These are phyloP conservation scores for Tubosaeta sp. DNA, from an alignment of 768 basidiomycete species.

Conservation along the genomic window DNA sequence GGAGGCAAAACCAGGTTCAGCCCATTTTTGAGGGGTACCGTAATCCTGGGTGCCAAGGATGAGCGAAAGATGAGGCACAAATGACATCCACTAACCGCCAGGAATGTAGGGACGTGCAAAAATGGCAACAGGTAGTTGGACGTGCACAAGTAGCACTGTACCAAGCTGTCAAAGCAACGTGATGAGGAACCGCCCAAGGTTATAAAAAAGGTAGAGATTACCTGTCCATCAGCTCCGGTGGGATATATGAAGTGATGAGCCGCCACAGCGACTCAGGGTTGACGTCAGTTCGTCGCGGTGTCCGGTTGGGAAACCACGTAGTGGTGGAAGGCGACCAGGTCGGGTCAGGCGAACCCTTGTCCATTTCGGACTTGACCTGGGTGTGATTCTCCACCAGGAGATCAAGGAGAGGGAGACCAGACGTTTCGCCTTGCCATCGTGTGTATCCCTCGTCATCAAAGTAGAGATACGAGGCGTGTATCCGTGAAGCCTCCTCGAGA, in stretches of 20 bases:
- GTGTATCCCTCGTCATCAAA: slow-evolving; percentile 86
- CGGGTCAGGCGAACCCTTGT: slow-evolving; percentile 23
- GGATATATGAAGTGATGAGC: slow-evolving; percentile 79
- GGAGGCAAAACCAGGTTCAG: slow-evolving; percentile 89
- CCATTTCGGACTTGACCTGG: slow-evolving; percentile 34
- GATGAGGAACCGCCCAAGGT: slow-evolving; percentile 10
- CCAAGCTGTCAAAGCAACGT: slow-evolving; percentile 45
- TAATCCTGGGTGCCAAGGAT: slow-evolving; percentile 59
- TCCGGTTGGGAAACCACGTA: slow-evolving; percentile 84
- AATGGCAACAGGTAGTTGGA: slow-evolving; percentile 93
- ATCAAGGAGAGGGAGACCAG: slow-evolving; percentile 85
- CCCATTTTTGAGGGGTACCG: slow-evolving; percentile 92
- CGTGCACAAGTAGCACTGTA: slow-evolving; percentile 84
- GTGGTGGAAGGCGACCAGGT: slow-evolving; percentile 32
- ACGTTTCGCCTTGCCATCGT: slow-evolving; percentile 90
- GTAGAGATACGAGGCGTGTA: slow-evolving; percentile 79
- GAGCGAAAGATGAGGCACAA: slow-evolving; percentile 12
- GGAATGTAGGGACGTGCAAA: slow-evolving; percentile 86
- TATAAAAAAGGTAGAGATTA: slow-evolving; percentile 32
- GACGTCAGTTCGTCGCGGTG: slow-evolving; percentile 65
- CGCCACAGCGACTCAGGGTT: slow-evolving; percentile 89
- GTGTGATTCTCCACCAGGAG: slow-evolving; percentile 71
- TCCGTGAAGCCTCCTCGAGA: slow-evolving; percentile 55
- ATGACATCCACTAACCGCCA: slow-evolving; percentile 48
- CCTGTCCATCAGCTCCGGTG: slow-evolving; percentile 93